Conservation (phyloP, 805 yeast species). For the Blastobotrys terrestris region DNA sequence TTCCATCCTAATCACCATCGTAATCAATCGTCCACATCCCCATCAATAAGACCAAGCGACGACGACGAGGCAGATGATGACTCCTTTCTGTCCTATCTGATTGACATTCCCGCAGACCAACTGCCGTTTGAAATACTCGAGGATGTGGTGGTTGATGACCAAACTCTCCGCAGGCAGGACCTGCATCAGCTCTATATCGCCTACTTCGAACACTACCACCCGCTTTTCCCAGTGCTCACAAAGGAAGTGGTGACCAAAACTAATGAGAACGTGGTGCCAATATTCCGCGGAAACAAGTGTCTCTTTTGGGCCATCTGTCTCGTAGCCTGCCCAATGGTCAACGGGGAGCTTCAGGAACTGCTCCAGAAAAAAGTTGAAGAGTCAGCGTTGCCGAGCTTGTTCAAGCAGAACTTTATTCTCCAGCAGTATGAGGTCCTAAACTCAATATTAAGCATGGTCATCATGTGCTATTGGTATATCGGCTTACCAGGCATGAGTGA, state of each 20-base stretch:
- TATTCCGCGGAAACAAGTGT: neutral
- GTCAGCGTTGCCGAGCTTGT: neutral
- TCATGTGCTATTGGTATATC: constrained; percentile 7
- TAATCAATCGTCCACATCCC: too few relatives aligned
- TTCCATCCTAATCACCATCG: neutral
- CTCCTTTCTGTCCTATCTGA: neutral
- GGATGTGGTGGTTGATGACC: neutral
- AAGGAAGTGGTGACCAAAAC: neutral
- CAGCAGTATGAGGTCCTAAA: neutral
- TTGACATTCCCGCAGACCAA: neutral
- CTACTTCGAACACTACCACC: constrained; percentile 11
- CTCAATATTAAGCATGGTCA: neutral
- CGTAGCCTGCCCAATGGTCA: constrained; percentile 2
- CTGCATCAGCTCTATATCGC: neutral
- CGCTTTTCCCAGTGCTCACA: constrained; percentile 10
- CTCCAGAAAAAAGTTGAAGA: constrained; percentile 5
- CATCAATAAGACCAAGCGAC: too few relatives aligned
- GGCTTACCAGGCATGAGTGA: constrained; percentile 3
- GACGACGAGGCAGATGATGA: neutral
- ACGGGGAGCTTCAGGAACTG: constrained; percentile 1
- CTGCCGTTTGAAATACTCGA: constrained; percentile 4
- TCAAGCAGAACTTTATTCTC: neutral
- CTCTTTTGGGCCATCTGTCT: constrained; percentile 11
- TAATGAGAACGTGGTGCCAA: neutral
- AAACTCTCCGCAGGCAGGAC: neutral